Percentiles rank a stretch among this genome's conserved stretches.
Evolutionary conservation across 179 eudicot genomes (phyloP).

Genomic region (Drosera spatulata): DNA sequence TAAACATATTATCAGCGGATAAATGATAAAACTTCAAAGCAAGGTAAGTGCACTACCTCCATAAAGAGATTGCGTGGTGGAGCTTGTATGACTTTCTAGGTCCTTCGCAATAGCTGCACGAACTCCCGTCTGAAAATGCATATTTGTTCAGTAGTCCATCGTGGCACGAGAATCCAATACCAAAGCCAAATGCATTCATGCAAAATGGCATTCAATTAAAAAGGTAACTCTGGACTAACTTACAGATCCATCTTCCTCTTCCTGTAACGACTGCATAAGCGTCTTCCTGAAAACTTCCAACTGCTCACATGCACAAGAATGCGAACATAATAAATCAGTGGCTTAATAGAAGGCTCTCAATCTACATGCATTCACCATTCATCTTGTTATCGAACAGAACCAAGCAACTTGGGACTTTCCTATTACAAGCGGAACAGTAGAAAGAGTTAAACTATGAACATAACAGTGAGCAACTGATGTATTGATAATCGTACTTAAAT

Average conservation of each 20-base stretch:
- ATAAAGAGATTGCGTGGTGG: slow-evolving; percentile 20
- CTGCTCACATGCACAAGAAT: slow-evolving; percentile 23
- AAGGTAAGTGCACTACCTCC: slow-evolving; percentile 25
- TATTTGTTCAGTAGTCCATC: not conserved
- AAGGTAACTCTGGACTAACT: slow-evolving; percentile 8
- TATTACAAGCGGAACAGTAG: too few species aligned
- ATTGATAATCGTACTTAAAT: too few species aligned
- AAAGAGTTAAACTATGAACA: too few species aligned
- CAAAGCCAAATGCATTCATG: too few species aligned
- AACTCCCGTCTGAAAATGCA: slow-evolving; percentile 27
- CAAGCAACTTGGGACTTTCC: too few species aligned
- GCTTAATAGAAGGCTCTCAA: too few species aligned
- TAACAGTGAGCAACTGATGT: too few species aligned
- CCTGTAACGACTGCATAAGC: slow-evolving; percentile 87
- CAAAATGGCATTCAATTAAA: too few species aligned
- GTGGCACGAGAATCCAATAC: not conserved
- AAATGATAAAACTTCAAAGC: not conserved
- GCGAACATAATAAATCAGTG: too few species aligned
- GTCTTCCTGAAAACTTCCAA: slow-evolving; percentile 83
- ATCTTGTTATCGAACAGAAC: too few species aligned
- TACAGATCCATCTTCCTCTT: slow-evolving; percentile 72
- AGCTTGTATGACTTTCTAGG: slow-evolving; percentile 18
- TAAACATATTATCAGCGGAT: too few species aligned
- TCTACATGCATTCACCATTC: too few species aligned
- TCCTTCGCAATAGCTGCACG: slow-evolving; percentile 19